Evolutionary conservation across 768 basidiomycete species (phyloP).

Genomic region (Termitomyces sp.): DNA sequence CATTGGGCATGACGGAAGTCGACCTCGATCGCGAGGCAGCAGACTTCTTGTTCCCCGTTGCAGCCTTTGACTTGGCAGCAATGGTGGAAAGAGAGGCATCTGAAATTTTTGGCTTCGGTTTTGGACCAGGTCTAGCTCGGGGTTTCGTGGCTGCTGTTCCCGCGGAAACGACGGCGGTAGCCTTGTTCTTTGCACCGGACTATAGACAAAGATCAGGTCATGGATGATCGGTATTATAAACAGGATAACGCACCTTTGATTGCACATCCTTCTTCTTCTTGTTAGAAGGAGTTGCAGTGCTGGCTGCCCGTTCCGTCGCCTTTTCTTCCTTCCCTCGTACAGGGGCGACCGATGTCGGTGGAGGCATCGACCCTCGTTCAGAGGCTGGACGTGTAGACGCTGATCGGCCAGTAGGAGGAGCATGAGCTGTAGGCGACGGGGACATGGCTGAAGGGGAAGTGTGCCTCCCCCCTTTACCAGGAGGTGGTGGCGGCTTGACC

Average conservation of each 20-base stretch:
- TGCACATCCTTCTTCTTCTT: slow-evolving; percentile 41
- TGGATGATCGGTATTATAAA: background rate
- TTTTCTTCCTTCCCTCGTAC: slow-evolving; percentile 28
- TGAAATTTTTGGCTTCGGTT: slow-evolving; percentile 24
- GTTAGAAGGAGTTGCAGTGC: slow-evolving; percentile 12
- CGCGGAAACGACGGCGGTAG: slow-evolving; percentile 11
- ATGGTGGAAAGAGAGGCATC: slow-evolving; percentile 14
- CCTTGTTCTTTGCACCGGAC: slow-evolving; percentile 20
- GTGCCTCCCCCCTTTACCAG: background rate
- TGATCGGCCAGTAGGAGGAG: slow-evolving; percentile 7
- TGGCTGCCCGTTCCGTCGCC: slow-evolving; percentile 20
- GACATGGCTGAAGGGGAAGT: slow-evolving; percentile 11
- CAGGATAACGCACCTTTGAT: slow-evolving; percentile 30
- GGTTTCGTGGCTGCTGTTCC: slow-evolving; percentile 17
- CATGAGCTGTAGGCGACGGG: slow-evolving; percentile 8
- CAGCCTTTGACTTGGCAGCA: slow-evolving; percentile 16
- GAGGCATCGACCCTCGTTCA: slow-evolving; percentile 60
- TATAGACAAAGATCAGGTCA: slow-evolving; percentile 14
- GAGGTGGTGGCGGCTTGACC: slow-evolving; percentile 1
- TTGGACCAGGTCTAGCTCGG: slow-evolving; percentile 28
- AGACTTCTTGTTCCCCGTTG: slow-evolving; percentile 29
- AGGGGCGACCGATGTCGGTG: slow-evolving; percentile 30
- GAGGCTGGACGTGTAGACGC: slow-evolving; percentile 21
- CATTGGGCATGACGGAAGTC: slow-evolving; percentile 60
- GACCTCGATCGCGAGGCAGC: slow-evolving; percentile 60